phyloP scores from a whole-genome alignment of 345 rosid species.

The Cardamine resedifolia region DNA sequence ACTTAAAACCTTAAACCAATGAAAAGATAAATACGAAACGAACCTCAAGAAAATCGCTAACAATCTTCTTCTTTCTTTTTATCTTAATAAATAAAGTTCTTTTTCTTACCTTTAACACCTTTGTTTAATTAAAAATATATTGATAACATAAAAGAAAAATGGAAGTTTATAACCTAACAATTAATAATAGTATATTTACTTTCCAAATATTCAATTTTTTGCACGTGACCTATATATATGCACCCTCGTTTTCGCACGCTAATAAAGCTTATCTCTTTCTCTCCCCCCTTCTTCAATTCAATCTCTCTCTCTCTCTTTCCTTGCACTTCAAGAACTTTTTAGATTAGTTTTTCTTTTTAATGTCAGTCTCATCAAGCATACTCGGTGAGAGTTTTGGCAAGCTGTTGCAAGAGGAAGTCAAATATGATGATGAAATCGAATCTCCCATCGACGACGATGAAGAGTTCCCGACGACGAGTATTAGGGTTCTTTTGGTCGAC shows the following conservation, averaged over 20 bases:
- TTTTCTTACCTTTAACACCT: neutral
- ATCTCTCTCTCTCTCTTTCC: neutral
- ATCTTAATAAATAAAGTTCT: neutral
- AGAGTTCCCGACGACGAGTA: neutral
- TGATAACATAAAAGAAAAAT: neutral
- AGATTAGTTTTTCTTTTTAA: neutral
- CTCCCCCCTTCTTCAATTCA: slow-evolving; percentile 24
- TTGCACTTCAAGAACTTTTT: slow-evolving; percentile 10
- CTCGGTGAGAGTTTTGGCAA: neutral
- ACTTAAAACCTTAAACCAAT: neutral
- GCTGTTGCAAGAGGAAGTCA: neutral
- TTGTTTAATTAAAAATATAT: neutral
- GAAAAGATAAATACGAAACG: neutral
- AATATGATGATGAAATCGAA: neutral
- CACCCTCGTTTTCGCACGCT: slow-evolving; percentile 20
- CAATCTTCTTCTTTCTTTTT: neutral
- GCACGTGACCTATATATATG: slow-evolving; percentile 22
- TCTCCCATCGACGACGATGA: neutral
- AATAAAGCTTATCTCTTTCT: neutral
- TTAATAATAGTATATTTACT: slow-evolving; percentile 23
- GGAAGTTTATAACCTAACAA: slow-evolving; percentile 15
- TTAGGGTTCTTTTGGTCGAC: slow-evolving; percentile 32
- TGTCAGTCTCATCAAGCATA: slow-evolving; percentile 7
- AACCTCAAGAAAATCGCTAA: neutral
- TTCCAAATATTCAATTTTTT: slow-evolving; percentile 13